Evolutionary conservation across 495 filamentous ascomycete genomes (phyloP).

Genomic region (Xylaria intraflava): DNA sequence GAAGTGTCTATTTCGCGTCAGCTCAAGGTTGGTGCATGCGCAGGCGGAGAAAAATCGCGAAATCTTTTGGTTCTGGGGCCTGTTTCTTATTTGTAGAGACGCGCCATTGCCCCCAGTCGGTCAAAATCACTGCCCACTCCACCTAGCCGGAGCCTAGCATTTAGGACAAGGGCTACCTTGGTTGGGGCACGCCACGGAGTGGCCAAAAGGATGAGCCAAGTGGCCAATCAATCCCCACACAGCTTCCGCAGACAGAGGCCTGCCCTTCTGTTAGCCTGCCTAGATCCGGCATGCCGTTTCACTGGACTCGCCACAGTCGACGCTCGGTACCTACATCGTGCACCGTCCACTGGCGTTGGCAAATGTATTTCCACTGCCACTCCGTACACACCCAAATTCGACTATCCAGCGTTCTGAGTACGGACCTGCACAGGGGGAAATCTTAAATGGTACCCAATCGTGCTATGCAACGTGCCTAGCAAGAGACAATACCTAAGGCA

Average conservation of each 20-base stretch:
- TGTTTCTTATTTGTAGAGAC: conserved; percentile 39
- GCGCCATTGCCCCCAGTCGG: conserved; percentile 19
- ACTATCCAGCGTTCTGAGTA: no score
- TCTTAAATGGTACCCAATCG: no score
- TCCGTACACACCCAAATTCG: no score
- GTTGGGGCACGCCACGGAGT: not conserved
- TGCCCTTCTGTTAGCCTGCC: not conserved
- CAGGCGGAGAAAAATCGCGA: conserved; percentile 25
- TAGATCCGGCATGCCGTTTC: not conserved
- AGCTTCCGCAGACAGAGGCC: not conserved
- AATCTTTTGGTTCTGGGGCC: conserved; percentile 34
- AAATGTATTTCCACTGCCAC: no score
- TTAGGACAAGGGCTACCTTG: conserved; percentile 4
- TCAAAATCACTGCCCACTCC: conserved; percentile 17
- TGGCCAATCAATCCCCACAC: not conserved
- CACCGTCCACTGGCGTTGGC: no score
- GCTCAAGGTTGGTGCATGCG: conserved; percentile 17
- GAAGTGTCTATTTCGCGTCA: conserved; percentile 28
- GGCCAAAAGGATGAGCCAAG: not conserved
- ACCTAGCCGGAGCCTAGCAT: conserved; percentile 3
- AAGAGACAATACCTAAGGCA: no score
- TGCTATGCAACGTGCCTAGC: no score
- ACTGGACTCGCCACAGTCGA: not conserved
- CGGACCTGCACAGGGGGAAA: no score
- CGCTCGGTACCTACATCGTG: not conserved